Base-by-base conservation (phyloP, 2,329 filamentous ascomycete species). In the Pestalotiopsis sp. region DNA sequence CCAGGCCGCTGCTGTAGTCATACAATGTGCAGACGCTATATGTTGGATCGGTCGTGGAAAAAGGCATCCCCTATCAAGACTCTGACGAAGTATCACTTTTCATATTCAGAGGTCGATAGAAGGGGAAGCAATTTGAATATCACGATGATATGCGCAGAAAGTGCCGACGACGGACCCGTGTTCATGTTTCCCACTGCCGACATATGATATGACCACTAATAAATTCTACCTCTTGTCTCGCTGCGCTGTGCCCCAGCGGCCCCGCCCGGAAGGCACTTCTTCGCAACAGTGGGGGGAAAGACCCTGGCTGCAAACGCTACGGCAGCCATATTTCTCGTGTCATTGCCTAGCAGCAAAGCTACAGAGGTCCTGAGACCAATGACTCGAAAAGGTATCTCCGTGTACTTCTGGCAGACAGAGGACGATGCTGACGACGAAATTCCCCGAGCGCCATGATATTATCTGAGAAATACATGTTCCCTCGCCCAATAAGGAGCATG, bases 331-430 rank as follows among this genome's bases (percentile, higher is more conserved):
- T 52, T 52, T 52, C 17, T 52, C 45, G 45, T 52, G 45, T 52
- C 45, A 9, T n/a, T 17, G 45, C 45, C 9, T 36, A 36, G 31
- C 31, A 36, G 31, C 31, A 36, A 36, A 36, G 20, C 45, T 52
- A n/a, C 14, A 52, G 45, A 59, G 57, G 14, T 23, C 27, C 57
- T 13, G 17, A 13, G 25, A n/a, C 14, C 27, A 36, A 39, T 39
- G 59, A 62, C 27, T 62, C 59, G 36, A 20, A 59, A 38, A 62
- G 17, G 59, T 62, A 62, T 62, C 31, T 13, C 38, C 17, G n/a
- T 41, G 31, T 62, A 62, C 31, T 36, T 13, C 27, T 31, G 31
- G 27, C 27, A 39, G 25, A 27, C 14, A 6, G 23, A 62, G 31
- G 36, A 39, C 59, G 20, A 36, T 25, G 57, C 23, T 20, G 17